Evolutionary conservation across 2,329 filamentous ascomycete genomes (phyloP), one percentile per base, ranked within the genome.

Genomic region (Paecilomyces dactylethromorphus): DNA sequence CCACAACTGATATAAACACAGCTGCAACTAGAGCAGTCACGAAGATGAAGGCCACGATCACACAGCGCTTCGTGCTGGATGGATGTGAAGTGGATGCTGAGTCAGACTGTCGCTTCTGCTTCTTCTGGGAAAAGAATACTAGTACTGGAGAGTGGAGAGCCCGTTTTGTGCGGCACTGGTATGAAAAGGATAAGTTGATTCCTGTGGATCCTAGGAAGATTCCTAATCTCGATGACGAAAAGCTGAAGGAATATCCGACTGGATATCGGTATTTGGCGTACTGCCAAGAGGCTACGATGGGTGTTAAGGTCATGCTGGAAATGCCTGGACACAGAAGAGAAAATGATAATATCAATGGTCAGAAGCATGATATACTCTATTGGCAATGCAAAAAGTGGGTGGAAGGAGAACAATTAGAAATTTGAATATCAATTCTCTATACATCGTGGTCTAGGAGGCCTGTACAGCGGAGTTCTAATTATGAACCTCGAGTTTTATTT

Each of bases 171-270:
- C 66, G 76, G 3, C 79, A 80, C 62, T 82, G 76, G 74, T 82
- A 82, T 60, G 80, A 82, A 66, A 82, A 82, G 71, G 80, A 82
- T 65, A 82, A 82, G 66, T 61, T 82, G 51, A 72, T 79, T 56
- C 73, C 72, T 6, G 76, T 79, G 1, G 75, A 80, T 59, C 78
- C 79, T 1, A 69, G 66, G 4, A 75, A 71, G 56, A 66, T 79
- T 12, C 79, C 79, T 0, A 55, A 59, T 5, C 58, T 82, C 1
- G 74, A 80, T 59, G 71, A 77, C 45, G 68, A 70, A 49, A 74
- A 72, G 60, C 62, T 80, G 33, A 66, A 69, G 39, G 60, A 62
- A 11, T 81, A 77, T 65, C 78, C 79, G 0, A 65, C 65, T 4
- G 78, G 79, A 0, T 81, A 81, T 61, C 72, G 75, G 59, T 79